These are phyloP conservation scores for Tetrapyrgos nigripes DNA, from an alignment of 1,284 basidiomycete species.

Conservation along the genomic window DNA sequence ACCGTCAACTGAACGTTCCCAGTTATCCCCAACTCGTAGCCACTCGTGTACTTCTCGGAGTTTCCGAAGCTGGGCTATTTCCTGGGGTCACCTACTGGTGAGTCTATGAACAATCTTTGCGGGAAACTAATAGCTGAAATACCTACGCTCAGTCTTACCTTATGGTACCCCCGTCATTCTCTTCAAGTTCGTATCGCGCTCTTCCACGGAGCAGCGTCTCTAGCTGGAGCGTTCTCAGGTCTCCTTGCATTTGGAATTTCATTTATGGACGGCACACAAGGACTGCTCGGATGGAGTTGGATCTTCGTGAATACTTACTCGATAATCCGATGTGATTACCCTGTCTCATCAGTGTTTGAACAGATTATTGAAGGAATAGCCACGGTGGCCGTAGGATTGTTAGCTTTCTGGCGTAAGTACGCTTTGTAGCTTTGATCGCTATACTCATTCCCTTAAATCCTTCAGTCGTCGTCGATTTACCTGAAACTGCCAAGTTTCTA, in stretches of 20 bases:
- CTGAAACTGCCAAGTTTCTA: slow-evolving; percentile 59
- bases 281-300: slow-evolving; percentile 53
- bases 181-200: slow-evolving; percentile 56
- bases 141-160: slow-evolving; percentile 39
- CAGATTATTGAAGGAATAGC: slow-evolving; percentile 63
- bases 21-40: slow-evolving; percentile 69
- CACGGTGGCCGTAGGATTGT: slow-evolving; percentile 52
- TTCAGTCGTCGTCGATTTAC: slow-evolving; percentile 63
- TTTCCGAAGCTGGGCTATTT: slow-evolving; percentile 74
- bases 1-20: too few relatives aligned
- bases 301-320: slow-evolving; percentile 51
- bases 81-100: slow-evolving; percentile 73
- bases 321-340: neutral
- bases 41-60: slow-evolving; percentile 61
- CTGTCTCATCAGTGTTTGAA: neutral
- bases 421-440: too few relatives aligned
- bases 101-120: slow-evolving; percentile 15
- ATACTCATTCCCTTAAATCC: neutral
- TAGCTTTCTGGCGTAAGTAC: slow-evolving; percentile 50
- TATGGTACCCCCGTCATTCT: slow-evolving; percentile 58
- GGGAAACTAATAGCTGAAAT: neutral
- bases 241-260: slow-evolving; percentile 51
- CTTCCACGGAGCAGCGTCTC: slow-evolving; percentile 53
- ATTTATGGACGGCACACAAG: slow-evolving; percentile 50
- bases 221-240: slow-evolving; percentile 54